Percentiles rank a stretch among this genome's conserved stretches.
phyloP scores from a whole-genome alignment of 2,329 filamentous ascomycete species.

The Gnomoniopsis sp. region DNA sequence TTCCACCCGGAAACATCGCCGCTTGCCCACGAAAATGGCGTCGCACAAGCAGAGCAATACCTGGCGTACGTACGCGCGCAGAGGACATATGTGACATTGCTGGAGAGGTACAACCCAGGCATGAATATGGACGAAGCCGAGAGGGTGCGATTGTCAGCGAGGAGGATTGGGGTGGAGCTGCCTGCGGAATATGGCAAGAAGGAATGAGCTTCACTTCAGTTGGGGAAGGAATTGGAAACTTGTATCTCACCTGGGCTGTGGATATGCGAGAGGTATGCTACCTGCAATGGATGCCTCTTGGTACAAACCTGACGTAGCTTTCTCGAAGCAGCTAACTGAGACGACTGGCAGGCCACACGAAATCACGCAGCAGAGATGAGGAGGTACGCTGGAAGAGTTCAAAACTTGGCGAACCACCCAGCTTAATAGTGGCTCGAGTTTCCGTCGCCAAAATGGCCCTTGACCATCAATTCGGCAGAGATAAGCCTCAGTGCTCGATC shows the following conservation, averaged over 20 bases:
- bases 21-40: constrained; percentile 24
- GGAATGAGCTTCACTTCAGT: constrained; percentile 5
- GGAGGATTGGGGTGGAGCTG: constrained; percentile 87
- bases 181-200: constrained; percentile 56
- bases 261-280: background rate
- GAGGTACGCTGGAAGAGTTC: too few species aligned
- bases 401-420: too few species aligned
- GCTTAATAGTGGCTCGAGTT: too few species aligned
- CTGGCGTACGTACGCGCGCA: constrained; percentile 81
- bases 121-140: constrained; percentile 86
- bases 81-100: constrained; percentile 71
- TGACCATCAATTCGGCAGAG: too few species aligned
- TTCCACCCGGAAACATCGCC: constrained; percentile 39
- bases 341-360: too few species aligned
- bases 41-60: constrained; percentile 67
- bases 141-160: constrained; percentile 75
- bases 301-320: too few species aligned
- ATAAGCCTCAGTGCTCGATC: too few species aligned
- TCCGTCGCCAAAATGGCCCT: too few species aligned
- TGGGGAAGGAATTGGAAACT: background rate
- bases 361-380: too few species aligned
- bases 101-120: constrained; percentile 92
- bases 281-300: background rate
- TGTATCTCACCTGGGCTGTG: background rate
- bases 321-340: too few species aligned